Conservation (phyloP, 768 basidiomycete genomes). For the Suillus spraguei region DNA sequence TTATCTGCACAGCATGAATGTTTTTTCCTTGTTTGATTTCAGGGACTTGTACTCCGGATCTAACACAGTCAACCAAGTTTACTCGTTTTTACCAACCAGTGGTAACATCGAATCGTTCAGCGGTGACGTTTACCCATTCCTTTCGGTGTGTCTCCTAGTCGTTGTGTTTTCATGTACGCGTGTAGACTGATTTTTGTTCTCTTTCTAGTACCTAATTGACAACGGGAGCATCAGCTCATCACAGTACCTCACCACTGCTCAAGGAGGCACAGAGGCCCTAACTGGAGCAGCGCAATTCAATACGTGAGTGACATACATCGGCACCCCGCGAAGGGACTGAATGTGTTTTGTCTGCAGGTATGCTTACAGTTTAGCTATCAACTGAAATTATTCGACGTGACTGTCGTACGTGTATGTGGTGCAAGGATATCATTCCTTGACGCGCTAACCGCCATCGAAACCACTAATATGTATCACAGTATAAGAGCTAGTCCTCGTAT, state of each 20-base stretch:
- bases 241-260: slow-evolving; percentile 58
- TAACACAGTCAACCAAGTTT: slow-evolving; percentile 56
- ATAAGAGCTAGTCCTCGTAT: not conserved
- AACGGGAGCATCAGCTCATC: slow-evolving; percentile 46
- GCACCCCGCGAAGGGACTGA: not conserved
- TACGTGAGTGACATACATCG: slow-evolving; percentile 42
- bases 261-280: slow-evolving; percentile 66
- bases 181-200: not conserved
- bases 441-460: not conserved
- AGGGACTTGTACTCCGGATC: slow-evolving; percentile 59
- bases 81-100: slow-evolving; percentile 45
- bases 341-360: slow-evolving; percentile 32
- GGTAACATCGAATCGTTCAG: slow-evolving; percentile 49
- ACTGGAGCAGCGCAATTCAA: slow-evolving; percentile 53
- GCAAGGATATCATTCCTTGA: not conserved
- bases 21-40: not conserved
- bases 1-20: not conserved
- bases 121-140: slow-evolving; percentile 55
- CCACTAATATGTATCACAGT: not conserved
- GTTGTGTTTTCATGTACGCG: not conserved
- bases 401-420: not conserved
- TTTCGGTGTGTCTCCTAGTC: slow-evolving; percentile 38
- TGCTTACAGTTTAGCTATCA: slow-evolving; percentile 47
- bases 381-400: slow-evolving; percentile 27
- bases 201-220: slow-evolving; percentile 50